phyloP scores from a whole-genome alignment of 768 basidiomycete genomes.

The Suillus decipiens region DNA sequence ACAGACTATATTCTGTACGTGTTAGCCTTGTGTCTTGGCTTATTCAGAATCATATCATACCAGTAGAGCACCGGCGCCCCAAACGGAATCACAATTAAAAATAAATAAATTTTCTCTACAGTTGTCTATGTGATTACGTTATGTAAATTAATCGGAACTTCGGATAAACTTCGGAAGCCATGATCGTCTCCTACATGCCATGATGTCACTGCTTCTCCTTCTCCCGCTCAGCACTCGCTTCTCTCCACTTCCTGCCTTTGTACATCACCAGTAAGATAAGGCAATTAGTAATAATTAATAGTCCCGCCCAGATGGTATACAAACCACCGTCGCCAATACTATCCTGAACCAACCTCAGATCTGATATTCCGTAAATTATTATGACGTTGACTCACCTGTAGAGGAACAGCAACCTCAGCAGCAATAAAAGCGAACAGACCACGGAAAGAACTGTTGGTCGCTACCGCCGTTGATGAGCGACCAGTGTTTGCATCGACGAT shows the following conservation, averaged over 20 bases:
- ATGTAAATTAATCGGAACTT: too few species aligned
- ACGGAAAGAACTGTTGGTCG: slow-evolving; percentile 74
- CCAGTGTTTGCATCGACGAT: slow-evolving; percentile 87
- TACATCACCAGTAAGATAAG: slow-evolving; percentile 59
- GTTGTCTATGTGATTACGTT: too few species aligned
- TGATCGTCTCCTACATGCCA: slow-evolving; percentile 1
- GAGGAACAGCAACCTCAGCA: slow-evolving; percentile 75
- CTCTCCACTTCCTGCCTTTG: slow-evolving; percentile 64
- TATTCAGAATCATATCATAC: too few species aligned
- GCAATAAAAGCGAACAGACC: slow-evolving; percentile 69
- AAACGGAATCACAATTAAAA: too few species aligned
- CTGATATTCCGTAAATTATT: background rate
- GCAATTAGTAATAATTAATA: slow-evolving; percentile 53
- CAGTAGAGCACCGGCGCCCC: too few species aligned
- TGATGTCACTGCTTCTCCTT: slow-evolving; percentile 11
- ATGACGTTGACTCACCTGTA: slow-evolving; percentile 42
- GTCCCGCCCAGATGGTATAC: slow-evolving; percentile 45
- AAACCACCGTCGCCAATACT: slow-evolving; percentile 32
- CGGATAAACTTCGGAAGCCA: background rate
- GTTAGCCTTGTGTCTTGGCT: too few species aligned
- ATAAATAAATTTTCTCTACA: too few species aligned
- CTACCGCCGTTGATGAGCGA: slow-evolving; percentile 75
- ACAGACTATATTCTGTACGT: too few species aligned
- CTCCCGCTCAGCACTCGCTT: slow-evolving; percentile 48
- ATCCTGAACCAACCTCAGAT: slow-evolving; percentile 4